Base-by-base conservation (phyloP, 2,329 filamentous ascomycete species). In the Chaetomium sp. region DNA sequence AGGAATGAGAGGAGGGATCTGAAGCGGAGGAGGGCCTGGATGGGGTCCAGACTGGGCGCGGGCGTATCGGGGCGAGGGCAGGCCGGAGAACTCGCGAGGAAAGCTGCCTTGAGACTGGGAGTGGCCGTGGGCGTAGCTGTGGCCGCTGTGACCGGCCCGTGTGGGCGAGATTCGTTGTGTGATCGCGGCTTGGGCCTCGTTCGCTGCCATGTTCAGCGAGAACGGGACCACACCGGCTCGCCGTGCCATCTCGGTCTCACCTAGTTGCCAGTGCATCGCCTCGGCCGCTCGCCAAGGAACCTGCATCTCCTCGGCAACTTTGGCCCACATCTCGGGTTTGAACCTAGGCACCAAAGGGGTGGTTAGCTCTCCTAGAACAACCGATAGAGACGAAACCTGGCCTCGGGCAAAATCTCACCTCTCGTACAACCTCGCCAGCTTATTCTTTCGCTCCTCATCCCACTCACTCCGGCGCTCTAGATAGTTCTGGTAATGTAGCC, bases 381-480 rank as follows among this genome's bases (percentile, higher is more conserved):
- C 6, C 40, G 40, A 42, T 7, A 12, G 40, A 12, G 12, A n/a
- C 40, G 10, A 14, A 6, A 14, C 11, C 10, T n/a, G 6, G 6
- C 11, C 14, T 6, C 36, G 5, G 11, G n/a, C 12, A 1, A 33
- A 3, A 19, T 3, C 44, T 65, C 80, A 96, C 92, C 94, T 89
- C 75, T 96, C 91, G 71, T 97, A 97, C 44, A 97, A 80, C 66
- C 91, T 82, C 40, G 92, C 92, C 50, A 97, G 84, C 75, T 95
- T 96, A 74, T 96, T 95, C 76, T 96, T 97, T 69, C 90, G 88
- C 71, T 97, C 92, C 68, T 97, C 94, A 67, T 96, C 91, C 91
- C 92, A 97, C 69, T 95, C 90, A 65, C 89, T 91, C 55, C 91
- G 81, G 66, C 91, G 82, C 72, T 99, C 94, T 52, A 96, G 82